These are phyloP conservation scores for Rubus idaeus DNA, from an alignment of 306 rosid species.

Conservation along the genomic window DNA sequence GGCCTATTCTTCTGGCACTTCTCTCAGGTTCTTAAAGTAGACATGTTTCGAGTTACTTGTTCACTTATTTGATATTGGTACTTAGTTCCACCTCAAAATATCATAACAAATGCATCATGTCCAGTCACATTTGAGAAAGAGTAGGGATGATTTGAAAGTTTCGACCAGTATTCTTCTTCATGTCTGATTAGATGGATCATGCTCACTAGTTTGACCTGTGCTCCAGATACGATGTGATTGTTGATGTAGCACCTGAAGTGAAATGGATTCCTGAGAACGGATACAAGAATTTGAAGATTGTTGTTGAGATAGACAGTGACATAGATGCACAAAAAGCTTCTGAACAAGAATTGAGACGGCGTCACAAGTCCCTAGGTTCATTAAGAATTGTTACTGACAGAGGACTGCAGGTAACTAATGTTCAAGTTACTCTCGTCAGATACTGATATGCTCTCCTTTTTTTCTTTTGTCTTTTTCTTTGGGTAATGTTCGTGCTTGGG, in stretches of 20 bases:
- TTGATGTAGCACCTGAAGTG: constrained; percentile 83
- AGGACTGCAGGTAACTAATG: constrained; percentile 76
- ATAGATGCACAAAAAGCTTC: constrained; percentile 61
- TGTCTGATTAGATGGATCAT: constrained; percentile 24
- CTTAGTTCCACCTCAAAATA: neutral
- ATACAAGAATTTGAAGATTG: constrained; percentile 79
- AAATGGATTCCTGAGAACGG: constrained; percentile 80
- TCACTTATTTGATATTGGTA: constrained; percentile 13
- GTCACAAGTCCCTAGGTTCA: constrained; percentile 67
- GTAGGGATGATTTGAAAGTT: neutral
- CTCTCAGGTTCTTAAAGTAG: constrained; percentile 57
- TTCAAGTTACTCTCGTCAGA: constrained; percentile 15
- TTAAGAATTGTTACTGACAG: constrained; percentile 75
- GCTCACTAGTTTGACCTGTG: constrained; percentile 34
- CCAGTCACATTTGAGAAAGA: neutral
- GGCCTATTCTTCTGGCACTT: constrained; percentile 59
- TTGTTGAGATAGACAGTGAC: constrained; percentile 82
- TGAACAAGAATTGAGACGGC: constrained; percentile 71
- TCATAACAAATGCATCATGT: neutral
- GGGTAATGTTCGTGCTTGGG: constrained; percentile 9
- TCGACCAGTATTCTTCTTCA: constrained; percentile 17
- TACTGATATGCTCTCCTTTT: neutral
- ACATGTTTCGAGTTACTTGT: constrained; percentile 22
- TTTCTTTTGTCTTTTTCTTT: neutral
- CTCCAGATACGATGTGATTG: constrained; percentile 79